Evolutionary conservation across 2,329 filamentous ascomycete species (phyloP).

Genomic region (Fusarium heterosporum): DNA sequence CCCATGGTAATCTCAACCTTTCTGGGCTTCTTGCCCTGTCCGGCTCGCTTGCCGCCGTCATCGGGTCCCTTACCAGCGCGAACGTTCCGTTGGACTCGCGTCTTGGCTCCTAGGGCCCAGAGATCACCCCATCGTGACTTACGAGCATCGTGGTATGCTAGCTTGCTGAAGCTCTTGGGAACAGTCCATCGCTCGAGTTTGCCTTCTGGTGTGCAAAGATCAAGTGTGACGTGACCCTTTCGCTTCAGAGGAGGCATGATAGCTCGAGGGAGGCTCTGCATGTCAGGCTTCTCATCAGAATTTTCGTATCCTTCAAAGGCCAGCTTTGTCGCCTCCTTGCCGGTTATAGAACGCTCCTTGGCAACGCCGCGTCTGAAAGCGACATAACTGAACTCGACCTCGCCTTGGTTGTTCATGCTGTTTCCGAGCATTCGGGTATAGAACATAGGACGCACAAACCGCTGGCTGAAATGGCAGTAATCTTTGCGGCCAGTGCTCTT

Average conservation of each 20-base stretch:
- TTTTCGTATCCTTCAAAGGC: slow-evolving; percentile 81
- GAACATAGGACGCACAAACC: slow-evolving; percentile 86
- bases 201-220: slow-evolving; percentile 88
- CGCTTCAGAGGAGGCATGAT: slow-evolving; percentile 88
- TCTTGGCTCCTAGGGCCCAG: slow-evolving; percentile 96
- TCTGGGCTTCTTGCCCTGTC: slow-evolving; percentile 54
- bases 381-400: slow-evolving; percentile 90
- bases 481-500: slow-evolving; percentile 82
- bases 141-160: slow-evolving; percentile 90
- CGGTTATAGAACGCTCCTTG: slow-evolving; percentile 55
- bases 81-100: slow-evolving; percentile 71
- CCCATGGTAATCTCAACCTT: slow-evolving; percentile 54
- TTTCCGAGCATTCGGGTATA: slow-evolving; percentile 80
- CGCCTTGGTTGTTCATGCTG: slow-evolving; percentile 82
- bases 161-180: slow-evolving; percentile 80
- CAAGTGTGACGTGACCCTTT: slow-evolving; percentile 86
- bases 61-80: slow-evolving; percentile 66
- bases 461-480: slow-evolving; percentile 90
- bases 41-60: slow-evolving; percentile 61
- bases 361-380: slow-evolving; percentile 80
- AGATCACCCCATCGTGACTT: slow-evolving; percentile 93
- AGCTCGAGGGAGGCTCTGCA: slow-evolving; percentile 80
- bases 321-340: slow-evolving; percentile 67
- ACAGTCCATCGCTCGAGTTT: slow-evolving; percentile 94
- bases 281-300: slow-evolving; percentile 58